A percentile compares a stretch with the other conserved stretches of the same genome.
Conservation (phyloP, 2,329 filamentous ascomycete species). For the Fusarium tricinctum region DNA sequence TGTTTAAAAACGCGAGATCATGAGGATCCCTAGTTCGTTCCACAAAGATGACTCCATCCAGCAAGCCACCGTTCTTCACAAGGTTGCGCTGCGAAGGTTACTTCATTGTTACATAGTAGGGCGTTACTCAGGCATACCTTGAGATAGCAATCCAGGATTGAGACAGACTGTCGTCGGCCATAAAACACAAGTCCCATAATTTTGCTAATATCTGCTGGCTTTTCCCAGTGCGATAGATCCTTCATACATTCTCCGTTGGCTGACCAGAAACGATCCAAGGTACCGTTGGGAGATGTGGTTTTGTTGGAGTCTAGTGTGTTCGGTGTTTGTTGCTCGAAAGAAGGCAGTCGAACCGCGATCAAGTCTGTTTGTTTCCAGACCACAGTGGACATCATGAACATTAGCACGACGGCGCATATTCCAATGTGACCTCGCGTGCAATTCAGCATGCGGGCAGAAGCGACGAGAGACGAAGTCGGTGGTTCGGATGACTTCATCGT, state of each 20-base stretch:
- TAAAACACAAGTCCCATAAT: conserved; percentile 64
- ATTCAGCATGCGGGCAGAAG: conserved; percentile 11
- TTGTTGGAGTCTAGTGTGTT: neutral
- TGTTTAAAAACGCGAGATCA: conserved; percentile 58
- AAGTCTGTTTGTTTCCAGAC: conserved; percentile 38
- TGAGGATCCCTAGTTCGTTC: conserved; percentile 56
- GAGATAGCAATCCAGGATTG: conserved; percentile 63
- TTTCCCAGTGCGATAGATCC: conserved; percentile 38
- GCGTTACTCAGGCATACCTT: conserved; percentile 48
- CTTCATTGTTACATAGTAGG: neutral
- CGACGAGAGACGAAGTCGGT: neutral
- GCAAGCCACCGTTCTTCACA: conserved; percentile 59
- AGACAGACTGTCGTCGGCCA: conserved; percentile 59
- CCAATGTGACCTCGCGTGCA: conserved; percentile 36
- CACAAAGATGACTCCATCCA: conserved; percentile 62
- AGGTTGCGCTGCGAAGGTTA: conserved; percentile 56
- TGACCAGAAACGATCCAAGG: conserved; percentile 45
- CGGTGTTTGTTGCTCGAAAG: conserved; percentile 23
- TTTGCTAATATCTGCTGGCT: conserved; percentile 46
- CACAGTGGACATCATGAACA: conserved; percentile 38
- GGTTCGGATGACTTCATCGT: conserved; percentile 32
- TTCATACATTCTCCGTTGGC: conserved; percentile 36
- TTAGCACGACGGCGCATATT: conserved; percentile 34
- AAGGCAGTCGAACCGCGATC: conserved; percentile 25
- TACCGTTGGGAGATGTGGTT: neutral